Evolutionary conservation across 2,329 filamentous ascomycete genomes (phyloP).

Genomic region (Ciborinia camelliae): DNA sequence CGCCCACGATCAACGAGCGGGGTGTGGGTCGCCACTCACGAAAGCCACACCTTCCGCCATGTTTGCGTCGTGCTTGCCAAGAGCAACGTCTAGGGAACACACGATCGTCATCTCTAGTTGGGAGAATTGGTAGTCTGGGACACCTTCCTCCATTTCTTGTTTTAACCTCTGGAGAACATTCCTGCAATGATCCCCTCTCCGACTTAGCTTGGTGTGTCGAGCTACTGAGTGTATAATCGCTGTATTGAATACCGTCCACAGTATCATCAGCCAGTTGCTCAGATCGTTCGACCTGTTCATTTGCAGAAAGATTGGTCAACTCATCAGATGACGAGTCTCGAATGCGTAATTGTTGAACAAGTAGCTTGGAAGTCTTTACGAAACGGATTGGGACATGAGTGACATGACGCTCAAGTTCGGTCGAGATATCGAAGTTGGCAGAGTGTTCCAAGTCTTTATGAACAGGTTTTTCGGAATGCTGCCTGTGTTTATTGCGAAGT

Average conservation of each 20-base stretch:
- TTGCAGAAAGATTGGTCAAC: background rate
- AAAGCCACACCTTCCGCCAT: background rate
- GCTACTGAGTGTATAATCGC: background rate
- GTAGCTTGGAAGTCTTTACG: background rate
- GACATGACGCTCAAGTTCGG: conserved; percentile 1
- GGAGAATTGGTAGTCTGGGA: background rate
- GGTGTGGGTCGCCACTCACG: background rate
- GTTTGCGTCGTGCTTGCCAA: conserved; percentile 2
- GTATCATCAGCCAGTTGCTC: background rate
- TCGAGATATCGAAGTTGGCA: background rate
- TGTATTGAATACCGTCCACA: background rate
- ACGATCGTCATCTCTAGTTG: background rate
- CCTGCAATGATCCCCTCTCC: background rate
- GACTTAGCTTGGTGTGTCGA: background rate
- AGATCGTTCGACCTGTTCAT: background rate
- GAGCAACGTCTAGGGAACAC: background rate
- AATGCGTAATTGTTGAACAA: conserved; percentile 2
- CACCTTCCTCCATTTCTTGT: background rate
- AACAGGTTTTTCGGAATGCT: background rate
- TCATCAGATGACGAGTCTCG: background rate
- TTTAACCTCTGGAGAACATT: background rate
- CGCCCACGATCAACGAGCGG: background rate
- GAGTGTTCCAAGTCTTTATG: background rate
- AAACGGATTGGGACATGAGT: conserved; percentile 3
- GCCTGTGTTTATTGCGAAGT: background rate